phyloP scores from a whole-genome alignment of 2,329 filamentous ascomycete species.

The Claviceps citrina region DNA sequence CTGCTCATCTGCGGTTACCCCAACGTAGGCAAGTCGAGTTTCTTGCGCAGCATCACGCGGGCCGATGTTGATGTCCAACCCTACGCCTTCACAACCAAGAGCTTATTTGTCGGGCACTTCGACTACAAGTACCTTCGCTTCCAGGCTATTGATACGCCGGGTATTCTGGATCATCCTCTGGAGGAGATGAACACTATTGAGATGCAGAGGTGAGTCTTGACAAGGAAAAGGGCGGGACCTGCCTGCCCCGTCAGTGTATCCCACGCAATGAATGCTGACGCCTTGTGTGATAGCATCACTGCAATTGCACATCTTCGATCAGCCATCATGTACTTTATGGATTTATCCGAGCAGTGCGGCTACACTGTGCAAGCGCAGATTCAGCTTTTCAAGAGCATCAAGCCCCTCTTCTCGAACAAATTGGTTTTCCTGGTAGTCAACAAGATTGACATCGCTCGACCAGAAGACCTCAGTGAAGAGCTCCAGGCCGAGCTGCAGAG shows the following conservation, averaged over 20 bases:
- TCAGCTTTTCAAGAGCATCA: constrained; percentile 88
- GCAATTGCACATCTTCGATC: constrained; percentile 93
- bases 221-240: too few species aligned
- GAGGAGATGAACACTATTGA: constrained; percentile 99
- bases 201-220: constrained; percentile 52
- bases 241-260: too few species aligned
- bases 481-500: constrained; percentile 63
- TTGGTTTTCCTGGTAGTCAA: constrained; percentile 93
- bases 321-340: constrained; percentile 96
- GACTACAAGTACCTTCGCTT: constrained; percentile 61
- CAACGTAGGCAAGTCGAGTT: constrained; percentile 94
- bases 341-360: constrained; percentile 89
- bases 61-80: constrained; percentile 96
- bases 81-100: constrained; percentile 97
- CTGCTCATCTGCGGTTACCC: constrained; percentile 95
- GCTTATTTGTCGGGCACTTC: constrained; percentile 91
- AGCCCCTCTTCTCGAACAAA: constrained; percentile 93
- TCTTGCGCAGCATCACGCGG: constrained; percentile 78
- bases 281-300: constrained; percentile 51
- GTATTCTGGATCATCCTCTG: constrained; percentile 90
- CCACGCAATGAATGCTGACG: neutral
- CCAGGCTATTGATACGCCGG: constrained; percentile 89
- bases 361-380: constrained; percentile 90
- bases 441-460: constrained; percentile 87
- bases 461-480: constrained; percentile 71